These are phyloP conservation scores for Populus deltoides DNA, from an alignment of 345 rosid species.

Conservation along the genomic window DNA sequence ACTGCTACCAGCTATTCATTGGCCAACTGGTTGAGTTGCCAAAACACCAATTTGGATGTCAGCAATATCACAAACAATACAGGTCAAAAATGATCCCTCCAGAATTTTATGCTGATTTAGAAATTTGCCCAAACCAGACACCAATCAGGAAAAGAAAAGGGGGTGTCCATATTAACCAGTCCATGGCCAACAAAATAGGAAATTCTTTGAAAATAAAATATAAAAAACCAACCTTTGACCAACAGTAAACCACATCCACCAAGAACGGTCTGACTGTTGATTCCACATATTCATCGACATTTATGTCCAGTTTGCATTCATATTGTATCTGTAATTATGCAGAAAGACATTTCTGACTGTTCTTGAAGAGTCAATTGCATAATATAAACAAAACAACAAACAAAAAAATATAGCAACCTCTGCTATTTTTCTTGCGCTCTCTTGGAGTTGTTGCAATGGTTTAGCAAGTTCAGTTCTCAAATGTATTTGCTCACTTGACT, in stretches of 20 bases:
- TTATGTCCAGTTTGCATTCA: constrained; percentile 89
- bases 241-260: constrained; percentile 95
- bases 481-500: constrained; percentile 79
- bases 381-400: not conserved
- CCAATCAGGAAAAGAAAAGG: not conserved
- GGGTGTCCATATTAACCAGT: not conserved
- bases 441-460: constrained; percentile 95
- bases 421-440: constrained; percentile 93
- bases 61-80: not conserved
- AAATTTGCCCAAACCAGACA: not conserved
- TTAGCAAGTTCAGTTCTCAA: constrained; percentile 83
- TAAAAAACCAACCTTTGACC: constrained; percentile 75
- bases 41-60: not conserved
- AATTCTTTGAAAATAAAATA: not conserved
- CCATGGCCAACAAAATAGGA: not conserved
- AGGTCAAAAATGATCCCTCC: not conserved
- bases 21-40: not conserved
- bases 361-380: constrained; percentile 3
- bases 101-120: not conserved
- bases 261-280: constrained; percentile 89
- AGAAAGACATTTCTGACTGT: constrained; percentile 1
- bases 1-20: not conserved
- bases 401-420: constrained; percentile 48
- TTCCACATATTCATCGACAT: constrained; percentile 90
- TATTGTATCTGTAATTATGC: constrained; percentile 68